Conservation (phyloP, 1,139 yeast species). For the Suhomyces bokatorum region DNA sequence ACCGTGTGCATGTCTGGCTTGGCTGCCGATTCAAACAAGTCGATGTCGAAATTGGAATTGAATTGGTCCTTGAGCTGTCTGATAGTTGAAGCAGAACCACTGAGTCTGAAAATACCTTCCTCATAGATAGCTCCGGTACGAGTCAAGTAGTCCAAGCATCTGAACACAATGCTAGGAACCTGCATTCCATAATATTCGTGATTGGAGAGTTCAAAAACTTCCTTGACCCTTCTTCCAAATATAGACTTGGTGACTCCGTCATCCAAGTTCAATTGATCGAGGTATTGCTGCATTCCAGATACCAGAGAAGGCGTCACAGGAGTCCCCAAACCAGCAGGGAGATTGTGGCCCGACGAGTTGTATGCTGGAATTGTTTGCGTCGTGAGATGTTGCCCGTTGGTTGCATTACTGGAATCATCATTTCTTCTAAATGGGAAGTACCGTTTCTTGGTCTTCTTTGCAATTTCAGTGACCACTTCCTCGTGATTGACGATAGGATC, state of each 20-base stretch:
- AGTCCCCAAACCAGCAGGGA: not conserved
- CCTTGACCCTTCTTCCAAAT: constrained; percentile 67
- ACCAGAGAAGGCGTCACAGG: constrained; percentile 8
- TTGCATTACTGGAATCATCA: constrained; percentile 3
- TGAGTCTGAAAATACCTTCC: constrained; percentile 88
- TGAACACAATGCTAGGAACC: constrained; percentile 75
- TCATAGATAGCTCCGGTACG: constrained; percentile 73
- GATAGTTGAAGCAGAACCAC: constrained; percentile 85
- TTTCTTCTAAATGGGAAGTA: constrained; percentile 58
- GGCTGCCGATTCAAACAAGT: constrained; percentile 47
- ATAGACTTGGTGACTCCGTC: constrained; percentile 40
- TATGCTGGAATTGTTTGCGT: not conserved
- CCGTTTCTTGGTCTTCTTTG: constrained; percentile 51
- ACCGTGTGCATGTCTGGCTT: constrained; percentile 72
- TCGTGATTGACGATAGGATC: constrained; percentile 8
- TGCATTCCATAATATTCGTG: constrained; percentile 43
- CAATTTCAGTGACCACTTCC: constrained; percentile 2
- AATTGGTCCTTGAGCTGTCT: constrained; percentile 71
- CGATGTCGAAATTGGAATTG: constrained; percentile 65
- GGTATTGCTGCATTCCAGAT: constrained; percentile 33
- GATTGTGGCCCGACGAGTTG: not conserved
- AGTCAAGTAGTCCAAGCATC: constrained; percentile 72
- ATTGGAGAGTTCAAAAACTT: constrained; percentile 53
- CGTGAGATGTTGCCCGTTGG: not conserved
- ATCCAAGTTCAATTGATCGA: constrained; percentile 43